Evolutionary conservation across 2,329 filamentous ascomycete genomes (phyloP), one percentile per base, ranked within the genome.

Genomic region (Mycosphaerella sp.): DNA sequence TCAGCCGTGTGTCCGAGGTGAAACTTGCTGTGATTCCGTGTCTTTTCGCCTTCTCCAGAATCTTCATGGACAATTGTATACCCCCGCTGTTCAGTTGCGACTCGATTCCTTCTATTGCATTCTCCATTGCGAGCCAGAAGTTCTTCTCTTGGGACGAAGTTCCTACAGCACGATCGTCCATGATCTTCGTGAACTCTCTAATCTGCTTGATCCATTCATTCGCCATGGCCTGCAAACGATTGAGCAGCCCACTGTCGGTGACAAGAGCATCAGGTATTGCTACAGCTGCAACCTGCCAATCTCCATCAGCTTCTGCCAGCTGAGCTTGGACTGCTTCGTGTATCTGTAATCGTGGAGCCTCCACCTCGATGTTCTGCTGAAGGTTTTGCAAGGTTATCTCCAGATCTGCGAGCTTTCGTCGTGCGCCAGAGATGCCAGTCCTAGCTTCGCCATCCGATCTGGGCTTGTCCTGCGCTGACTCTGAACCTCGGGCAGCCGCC

Each of bases 171-270:
- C 89, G 84, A 64, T 98, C 93, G 66, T 90, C 84, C 40, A 89
- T 89, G 77, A 95, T 87, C 73, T 95, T 95, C 39, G 93, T 98
- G 63, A 96, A 95, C 45, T 86, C 86, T 70, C 96, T 92, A 61
- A 99, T 98, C 9, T 92, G 95, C 74, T 95, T 95, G 74, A 98
- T 98, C 93, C 93, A 99, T 59, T 86, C 85, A 70, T 97, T 98
- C 57, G 97, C 93, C 46, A 86, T 93, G 48, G 88, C 86, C 69
- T 97, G 93, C 38, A 99, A 78, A 63, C 86, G 90, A 72, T 98
- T 98, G 65, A 96, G 84, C 63, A 98, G 95, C 9, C 84, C 83
- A 66, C 89, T 95, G 72, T 96, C 93, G 55, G 89, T 84, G 34
- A 96, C 77, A n/a, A 95, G 79, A 9, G 81, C 73, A 7, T 81